These are phyloP conservation scores for Hirschioporus abietinus DNA, from an alignment of 768 basidiomycete genomes.

Conservation along the genomic window DNA sequence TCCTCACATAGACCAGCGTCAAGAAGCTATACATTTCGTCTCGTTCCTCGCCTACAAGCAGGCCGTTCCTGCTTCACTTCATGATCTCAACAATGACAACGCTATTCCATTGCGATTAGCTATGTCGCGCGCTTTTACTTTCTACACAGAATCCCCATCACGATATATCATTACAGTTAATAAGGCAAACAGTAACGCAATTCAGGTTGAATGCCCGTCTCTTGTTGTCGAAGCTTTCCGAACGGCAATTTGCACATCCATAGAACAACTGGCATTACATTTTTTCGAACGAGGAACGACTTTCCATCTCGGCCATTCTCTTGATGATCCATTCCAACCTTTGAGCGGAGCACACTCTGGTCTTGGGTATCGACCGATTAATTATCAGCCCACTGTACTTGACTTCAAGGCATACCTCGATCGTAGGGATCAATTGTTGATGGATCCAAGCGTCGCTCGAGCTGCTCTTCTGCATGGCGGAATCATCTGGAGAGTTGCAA, in stretches of 20 bases:
- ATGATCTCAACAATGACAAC: background rate
- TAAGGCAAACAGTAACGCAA: background rate
- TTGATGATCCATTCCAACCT: background rate
- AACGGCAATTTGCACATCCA: background rate
- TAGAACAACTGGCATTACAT: background rate
- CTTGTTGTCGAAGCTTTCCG: background rate
- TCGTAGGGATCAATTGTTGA: background rate
- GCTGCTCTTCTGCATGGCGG: background rate
- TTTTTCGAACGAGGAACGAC: background rate
- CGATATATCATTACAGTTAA: background rate
- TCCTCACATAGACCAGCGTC: background rate
- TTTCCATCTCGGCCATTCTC: background rate
- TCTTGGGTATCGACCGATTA: background rate
- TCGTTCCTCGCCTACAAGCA: background rate
- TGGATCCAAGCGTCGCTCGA: background rate
- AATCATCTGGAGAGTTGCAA: background rate
- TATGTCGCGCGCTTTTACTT: background rate
- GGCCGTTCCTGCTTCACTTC: background rate
- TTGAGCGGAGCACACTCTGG: background rate
- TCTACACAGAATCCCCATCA: background rate
- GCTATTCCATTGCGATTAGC: background rate
- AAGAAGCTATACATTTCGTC: background rate
- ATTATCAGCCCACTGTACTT: background rate
- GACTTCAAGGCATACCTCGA: background rate
- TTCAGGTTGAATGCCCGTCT: background rate